Evolutionary conservation across 1,139 yeast species (phyloP).

Genomic region (Hyphopichia khmerensis): DNA sequence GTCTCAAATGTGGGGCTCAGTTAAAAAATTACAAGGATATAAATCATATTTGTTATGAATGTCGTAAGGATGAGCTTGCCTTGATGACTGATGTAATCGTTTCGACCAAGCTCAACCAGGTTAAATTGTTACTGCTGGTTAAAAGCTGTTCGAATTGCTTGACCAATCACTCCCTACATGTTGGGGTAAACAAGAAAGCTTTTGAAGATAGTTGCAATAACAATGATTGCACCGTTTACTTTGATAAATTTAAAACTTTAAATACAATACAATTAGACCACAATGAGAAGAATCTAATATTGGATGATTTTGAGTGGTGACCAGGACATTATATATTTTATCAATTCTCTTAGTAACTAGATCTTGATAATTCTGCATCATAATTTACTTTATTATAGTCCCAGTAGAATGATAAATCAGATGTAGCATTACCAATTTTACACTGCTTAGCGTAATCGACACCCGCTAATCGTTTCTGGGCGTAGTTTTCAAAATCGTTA

Average conservation of each 20-base stretch:
- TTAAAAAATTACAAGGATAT: slow-evolving; percentile 4
- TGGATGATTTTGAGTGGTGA: slow-evolving; percentile 12
- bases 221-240: slow-evolving; percentile 28
- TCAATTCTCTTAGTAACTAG: neutral
- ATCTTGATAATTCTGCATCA: slow-evolving; percentile 14
- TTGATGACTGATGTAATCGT: slow-evolving; percentile 18
- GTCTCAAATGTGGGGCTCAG: slow-evolving; percentile 25
- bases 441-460: slow-evolving; percentile 19
- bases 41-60: slow-evolving; percentile 19
- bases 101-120: slow-evolving; percentile 14
- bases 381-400: slow-evolving; percentile 23
- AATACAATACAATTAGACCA: slow-evolving; percentile 8
- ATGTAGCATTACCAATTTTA: slow-evolving; percentile 13
- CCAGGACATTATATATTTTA: neutral
- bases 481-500: slow-evolving; percentile 18
- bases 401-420: slow-evolving; percentile 24
- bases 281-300: slow-evolving; percentile 2
- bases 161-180: slow-evolving; percentile 12
- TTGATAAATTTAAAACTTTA: slow-evolving; percentile 18
- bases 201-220: slow-evolving; percentile 25
- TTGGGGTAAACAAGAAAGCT: slow-evolving; percentile 12
- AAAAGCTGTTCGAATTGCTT: slow-evolving; percentile 28
- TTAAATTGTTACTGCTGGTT: slow-evolving; percentile 12
- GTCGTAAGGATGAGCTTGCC: slow-evolving; percentile 18
- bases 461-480: slow-evolving; percentile 17